A percentile compares a stretch with the other conserved stretches of the same genome.
phyloP scores from a whole-genome alignment of 768 basidiomycete genomes.

The Termitomyces titanicus region DNA sequence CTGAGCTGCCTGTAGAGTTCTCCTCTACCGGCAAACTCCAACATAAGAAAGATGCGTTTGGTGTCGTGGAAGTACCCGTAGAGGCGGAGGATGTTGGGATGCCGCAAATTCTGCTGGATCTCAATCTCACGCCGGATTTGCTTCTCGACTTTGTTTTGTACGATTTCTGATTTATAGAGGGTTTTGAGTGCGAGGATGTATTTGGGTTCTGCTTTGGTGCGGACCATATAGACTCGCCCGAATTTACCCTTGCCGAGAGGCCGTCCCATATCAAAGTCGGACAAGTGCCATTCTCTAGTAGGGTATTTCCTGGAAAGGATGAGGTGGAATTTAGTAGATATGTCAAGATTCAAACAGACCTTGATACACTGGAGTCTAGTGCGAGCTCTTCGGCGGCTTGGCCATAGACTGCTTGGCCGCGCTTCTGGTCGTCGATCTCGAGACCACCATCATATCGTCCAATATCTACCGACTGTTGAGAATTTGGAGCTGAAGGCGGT shows the following conservation, averaged over 20 bases:
- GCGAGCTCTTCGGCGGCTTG: slow-evolving; percentile 80
- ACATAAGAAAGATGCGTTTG: slow-evolving; percentile 96
- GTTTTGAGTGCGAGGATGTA: slow-evolving; percentile 98
- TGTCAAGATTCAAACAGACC: slow-evolving; percentile 34
- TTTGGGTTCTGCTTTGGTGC: slow-evolving; percentile 82
- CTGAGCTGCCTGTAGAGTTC: slow-evolving; percentile 96
- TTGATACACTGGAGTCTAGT: slow-evolving; percentile 75
- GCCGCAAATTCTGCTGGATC: slow-evolving; percentile 94
- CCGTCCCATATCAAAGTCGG: slow-evolving; percentile 90
- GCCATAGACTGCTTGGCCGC: slow-evolving; percentile 69
- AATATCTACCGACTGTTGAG: slow-evolving; percentile 57
- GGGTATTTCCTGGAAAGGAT: slow-evolving; percentile 48
- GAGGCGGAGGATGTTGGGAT: slow-evolving; percentile 90
- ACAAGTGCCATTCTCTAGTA: slow-evolving; percentile 82
- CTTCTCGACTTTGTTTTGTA: slow-evolving; percentile 89
- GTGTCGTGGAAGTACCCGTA: slow-evolving; percentile 99
- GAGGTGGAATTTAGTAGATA: neutral
- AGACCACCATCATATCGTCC: slow-evolving; percentile 96
- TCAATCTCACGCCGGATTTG: slow-evolving; percentile 98
- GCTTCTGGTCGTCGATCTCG: slow-evolving; percentile 82
- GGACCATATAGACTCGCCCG: slow-evolving; percentile 97
- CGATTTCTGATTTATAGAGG: slow-evolving; percentile 94
- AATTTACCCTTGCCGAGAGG: slow-evolving; percentile 99
- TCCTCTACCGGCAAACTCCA: slow-evolving; percentile 96
- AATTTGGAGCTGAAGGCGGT: slow-evolving; percentile 13